phyloP scores from a whole-genome alignment of 169 alveolate species.

The Eimeria brunetti region DNA sequence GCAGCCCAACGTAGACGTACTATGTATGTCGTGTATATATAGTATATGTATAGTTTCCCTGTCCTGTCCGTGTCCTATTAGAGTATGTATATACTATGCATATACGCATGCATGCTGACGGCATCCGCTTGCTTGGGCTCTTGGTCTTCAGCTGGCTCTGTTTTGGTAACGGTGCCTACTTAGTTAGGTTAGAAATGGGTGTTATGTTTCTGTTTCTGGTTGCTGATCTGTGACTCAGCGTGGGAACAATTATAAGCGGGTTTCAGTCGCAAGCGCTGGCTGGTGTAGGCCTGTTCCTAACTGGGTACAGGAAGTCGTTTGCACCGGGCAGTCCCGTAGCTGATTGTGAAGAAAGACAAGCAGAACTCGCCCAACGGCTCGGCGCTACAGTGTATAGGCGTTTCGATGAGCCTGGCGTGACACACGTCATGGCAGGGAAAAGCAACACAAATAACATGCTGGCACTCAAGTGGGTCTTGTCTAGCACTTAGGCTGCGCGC shows the following conservation, averaged over 20 bases:
- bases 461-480: conserved; percentile 61
- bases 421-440: conserved; percentile 94
- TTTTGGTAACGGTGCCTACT: background rate
- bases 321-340: conserved; percentile 88
- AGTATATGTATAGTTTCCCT: no score
- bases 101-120: no score
- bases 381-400: conserved; percentile 91
- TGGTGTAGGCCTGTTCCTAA: conserved; percentile 91
- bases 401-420: conserved; percentile 89
- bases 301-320: conserved; percentile 93
- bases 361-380: conserved; percentile 90
- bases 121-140: background rate
- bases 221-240: conserved; percentile 77
- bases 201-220: background rate
- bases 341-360: conserved; percentile 94
- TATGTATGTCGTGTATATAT: no score
- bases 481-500: background rate
- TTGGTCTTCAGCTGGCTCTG: background rate
- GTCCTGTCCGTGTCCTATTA: no score
- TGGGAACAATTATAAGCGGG: conserved; percentile 89
- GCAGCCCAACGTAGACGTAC: background rate
- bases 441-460: conserved; percentile 91
- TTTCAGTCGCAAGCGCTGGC: conserved; percentile 88
- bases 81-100: no score
- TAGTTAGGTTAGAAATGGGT: background rate